phyloP scores from a whole-genome alignment of 371 early-diverging fungal species.

The Basidiobolus meristosporus region DNA sequence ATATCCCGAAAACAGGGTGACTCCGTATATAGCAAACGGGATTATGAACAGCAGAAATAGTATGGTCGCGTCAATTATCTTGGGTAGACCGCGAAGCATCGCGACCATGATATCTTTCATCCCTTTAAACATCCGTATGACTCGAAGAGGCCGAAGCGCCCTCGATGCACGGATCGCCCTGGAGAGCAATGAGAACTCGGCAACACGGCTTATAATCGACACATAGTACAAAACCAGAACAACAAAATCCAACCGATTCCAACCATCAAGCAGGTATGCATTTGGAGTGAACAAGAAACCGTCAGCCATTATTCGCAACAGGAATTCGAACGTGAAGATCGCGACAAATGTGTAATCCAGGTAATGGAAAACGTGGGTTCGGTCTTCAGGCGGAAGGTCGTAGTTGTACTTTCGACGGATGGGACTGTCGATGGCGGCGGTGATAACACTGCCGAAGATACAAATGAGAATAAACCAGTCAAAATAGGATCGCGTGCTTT shows the following conservation, averaged over 20 bases:
- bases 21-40: constrained; percentile 47
- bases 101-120: constrained; percentile 35
- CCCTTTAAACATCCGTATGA: constrained; percentile 31
- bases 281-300: constrained; percentile 44
- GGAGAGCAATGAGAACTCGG: constrained; percentile 26
- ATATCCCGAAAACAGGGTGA: constrained; percentile 32
- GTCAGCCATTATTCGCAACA: constrained; percentile 39
- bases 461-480: constrained; percentile 12
- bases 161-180: constrained; percentile 38
- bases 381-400: constrained; percentile 7
- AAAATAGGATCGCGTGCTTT: constrained; percentile 13
- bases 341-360: constrained; percentile 26
- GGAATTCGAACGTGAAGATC: constrained; percentile 37
- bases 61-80: constrained; percentile 31
- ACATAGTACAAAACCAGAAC: too few relatives aligned
- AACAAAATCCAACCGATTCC: constrained; percentile 46
- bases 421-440: constrained; percentile 29
- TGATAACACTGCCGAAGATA: constrained; percentile 15
- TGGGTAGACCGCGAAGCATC: constrained; percentile 24
- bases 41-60: constrained; percentile 30
- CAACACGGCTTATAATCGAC: constrained; percentile 30
- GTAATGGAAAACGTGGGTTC: constrained; percentile 5
- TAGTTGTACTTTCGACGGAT: constrained; percentile 21
- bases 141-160: constrained; percentile 35
- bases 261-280: constrained; percentile 34